Percentiles rank a stretch among this genome's conserved stretches.
Evolutionary conservation across 2,329 filamentous ascomycete genomes (phyloP).

Genomic region (Fusarium multiceps): DNA sequence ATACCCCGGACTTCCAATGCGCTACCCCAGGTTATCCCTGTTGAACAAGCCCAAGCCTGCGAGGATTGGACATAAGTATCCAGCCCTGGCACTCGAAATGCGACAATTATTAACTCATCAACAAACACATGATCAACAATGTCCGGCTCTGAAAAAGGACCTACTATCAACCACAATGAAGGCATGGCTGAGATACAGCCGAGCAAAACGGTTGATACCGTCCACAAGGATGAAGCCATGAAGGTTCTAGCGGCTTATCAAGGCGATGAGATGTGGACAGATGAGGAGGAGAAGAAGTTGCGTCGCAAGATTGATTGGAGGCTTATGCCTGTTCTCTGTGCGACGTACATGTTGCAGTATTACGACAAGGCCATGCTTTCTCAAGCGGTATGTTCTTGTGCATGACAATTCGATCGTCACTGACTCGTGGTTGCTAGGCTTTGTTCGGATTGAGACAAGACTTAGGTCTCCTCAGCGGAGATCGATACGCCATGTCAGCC

Average conservation of each 20-base stretch:
- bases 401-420: fast-evolving
- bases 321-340: slow-evolving; percentile 59
- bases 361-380: slow-evolving; percentile 65
- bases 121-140: slow-evolving; percentile 10
- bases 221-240: slow-evolving; percentile 48
- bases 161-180: slow-evolving; percentile 22
- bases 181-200: not conserved
- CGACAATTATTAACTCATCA: not conserved
- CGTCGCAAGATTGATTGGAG: slow-evolving; percentile 47
- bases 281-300: slow-evolving; percentile 56
- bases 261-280: slow-evolving; percentile 57
- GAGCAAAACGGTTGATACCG: slow-evolving; percentile 28
- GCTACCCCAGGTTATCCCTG: slow-evolving; percentile 19
- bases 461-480: slow-evolving; percentile 51
- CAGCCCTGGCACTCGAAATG: slow-evolving; percentile 4
- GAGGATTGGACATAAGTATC: slow-evolving; percentile 31
- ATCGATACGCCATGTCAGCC: slow-evolving; percentile 57
- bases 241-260: slow-evolving; percentile 55
- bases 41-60: not conserved
- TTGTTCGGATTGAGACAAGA: slow-evolving; percentile 37
- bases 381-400: slow-evolving; percentile 56
- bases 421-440: slow-evolving; percentile 7
- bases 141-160: slow-evolving; percentile 35
- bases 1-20: not conserved
- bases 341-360: slow-evolving; percentile 60